A percentile compares a stretch with the other conserved stretches of the same genome.
Conservation (phyloP, 2,329 filamentous ascomycete species). For the Microdochium paspali region DNA sequence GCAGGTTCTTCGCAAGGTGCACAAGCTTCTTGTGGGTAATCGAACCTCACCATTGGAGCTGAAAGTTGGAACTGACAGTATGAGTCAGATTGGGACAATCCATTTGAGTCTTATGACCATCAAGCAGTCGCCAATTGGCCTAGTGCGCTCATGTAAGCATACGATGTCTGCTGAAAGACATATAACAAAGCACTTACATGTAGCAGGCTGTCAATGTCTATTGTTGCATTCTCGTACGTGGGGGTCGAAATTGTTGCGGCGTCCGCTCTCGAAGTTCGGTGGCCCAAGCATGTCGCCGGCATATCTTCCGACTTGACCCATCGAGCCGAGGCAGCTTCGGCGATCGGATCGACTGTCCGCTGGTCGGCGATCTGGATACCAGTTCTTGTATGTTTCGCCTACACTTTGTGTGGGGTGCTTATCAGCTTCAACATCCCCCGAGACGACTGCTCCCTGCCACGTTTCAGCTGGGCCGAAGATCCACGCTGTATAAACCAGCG, state of each 20-base stretch:
- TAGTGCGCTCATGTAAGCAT: conserved; percentile 13
- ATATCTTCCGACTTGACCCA: conserved; percentile 4
- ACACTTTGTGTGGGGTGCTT: conserved; percentile 15
- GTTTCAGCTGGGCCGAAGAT: conserved; percentile 11
- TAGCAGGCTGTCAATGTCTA: conserved; percentile 16
- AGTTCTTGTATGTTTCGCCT: conserved; percentile 14
- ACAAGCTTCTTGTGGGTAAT: neutral
- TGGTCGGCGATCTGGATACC: conserved; percentile 15
- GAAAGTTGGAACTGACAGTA: neutral
- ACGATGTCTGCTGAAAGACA: neutral
- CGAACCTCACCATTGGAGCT: neutral
- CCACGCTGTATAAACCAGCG: neutral
- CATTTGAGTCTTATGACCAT: conserved; percentile 7
- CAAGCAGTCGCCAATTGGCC: conserved; percentile 12
- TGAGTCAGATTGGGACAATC: conserved; percentile 9
- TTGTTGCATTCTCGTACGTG: conserved; percentile 21
- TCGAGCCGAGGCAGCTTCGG: conserved; percentile 3
- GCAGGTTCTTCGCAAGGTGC: neutral
- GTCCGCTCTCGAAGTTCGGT: conserved; percentile 19
- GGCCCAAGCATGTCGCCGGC: conserved; percentile 9
- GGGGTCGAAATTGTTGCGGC: conserved; percentile 22
- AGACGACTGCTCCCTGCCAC: conserved; percentile 12
- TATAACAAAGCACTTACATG: neutral
- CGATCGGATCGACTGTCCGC: conserved; percentile 14
- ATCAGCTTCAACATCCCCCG: conserved; percentile 14